Evolutionary conservation across 1,284 basidiomycete genomes (phyloP), one percentile per base, ranked within the genome.

Genomic region (Heimioporus punctisporus): DNA sequence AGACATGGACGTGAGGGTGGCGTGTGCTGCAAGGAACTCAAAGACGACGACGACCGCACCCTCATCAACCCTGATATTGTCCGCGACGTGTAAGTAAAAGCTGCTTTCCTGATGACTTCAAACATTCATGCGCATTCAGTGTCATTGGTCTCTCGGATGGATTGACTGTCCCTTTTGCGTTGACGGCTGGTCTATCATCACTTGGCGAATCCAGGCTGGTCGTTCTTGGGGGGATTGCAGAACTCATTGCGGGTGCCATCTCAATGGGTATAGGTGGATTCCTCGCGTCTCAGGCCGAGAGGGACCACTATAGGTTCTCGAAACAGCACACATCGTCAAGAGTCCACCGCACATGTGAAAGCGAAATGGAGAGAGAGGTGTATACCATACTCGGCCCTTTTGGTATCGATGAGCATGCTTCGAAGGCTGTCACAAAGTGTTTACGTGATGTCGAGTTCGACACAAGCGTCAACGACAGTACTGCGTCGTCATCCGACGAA

Each of bases 201-300:
- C 83, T 98, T 21, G 95, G 96, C 47, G 88, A 91, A 61, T 94
- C 92, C 15, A 85, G 81, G 51, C 81, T 97, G 37, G 96, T 98
- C 63, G 92, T 98, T 46, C 80, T 97, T 47, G 93, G 94, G 63
- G 94, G 96, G 46, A 76, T 97, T 48, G 93, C 96, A 27, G 93
- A 98, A 71, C 86, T 97, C 60, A 92, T 95, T 56, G 93, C 95
- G 4, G 95, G 96, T n/a, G 92, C 95, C 11, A 93, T 98, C 58
- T 90, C 88, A 0, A 99, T 98, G 97, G 96, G 96, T 56, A 92
- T 98, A 48, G 97, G 97, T 54, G 97, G 97, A 25, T 98, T 97
- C 80, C 88, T 99, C 52, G 95, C 95, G 3, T 95, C 96, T 0
- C 94, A 98, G 73, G 92, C 97, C 39, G 97, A 99, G 73, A 85